Evolutionary conservation across 495 filamentous ascomycete genomes (phyloP).

Genomic region (Aspergillus sclerotioniger): DNA sequence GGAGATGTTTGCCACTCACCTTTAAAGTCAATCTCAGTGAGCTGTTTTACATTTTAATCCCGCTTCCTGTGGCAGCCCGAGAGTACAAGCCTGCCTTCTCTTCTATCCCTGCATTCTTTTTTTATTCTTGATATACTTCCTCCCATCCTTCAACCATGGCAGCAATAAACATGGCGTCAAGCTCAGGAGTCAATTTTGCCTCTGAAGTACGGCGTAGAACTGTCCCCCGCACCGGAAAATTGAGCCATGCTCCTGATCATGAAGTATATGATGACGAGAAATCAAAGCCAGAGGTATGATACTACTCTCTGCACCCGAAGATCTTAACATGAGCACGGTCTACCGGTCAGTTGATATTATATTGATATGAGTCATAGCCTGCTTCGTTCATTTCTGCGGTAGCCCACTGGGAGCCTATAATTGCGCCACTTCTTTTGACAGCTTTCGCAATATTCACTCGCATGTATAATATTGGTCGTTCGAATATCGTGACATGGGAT

Average conservation of each 20-base stretch:
- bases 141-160: slow-evolving; percentile 25
- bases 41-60: neutral
- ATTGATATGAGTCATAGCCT: slow-evolving; percentile 20
- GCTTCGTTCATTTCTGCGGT: slow-evolving; percentile 58
- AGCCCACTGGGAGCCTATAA: slow-evolving; percentile 78
- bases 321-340: neutral
- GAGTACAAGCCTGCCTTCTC: neutral
- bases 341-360: slow-evolving; percentile 7
- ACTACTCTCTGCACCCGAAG: neutral
- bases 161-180: slow-evolving; percentile 40
- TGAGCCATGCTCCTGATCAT: slow-evolving; percentile 33
- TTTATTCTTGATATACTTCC: neutral
- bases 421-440: slow-evolving; percentile 88
- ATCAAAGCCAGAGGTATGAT: slow-evolving; percentile 39
- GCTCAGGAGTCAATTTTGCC: slow-evolving; percentile 65
- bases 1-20: neutral
- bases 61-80: neutral
- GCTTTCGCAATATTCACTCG: slow-evolving; percentile 88
- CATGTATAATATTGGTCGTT: slow-evolving; percentile 91
- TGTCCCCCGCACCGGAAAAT: slow-evolving; percentile 52
- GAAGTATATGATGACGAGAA: slow-evolving; percentile 63
- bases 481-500: slow-evolving; percentile 97
- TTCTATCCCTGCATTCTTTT: neutral
- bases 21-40: neutral
- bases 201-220: slow-evolving; percentile 74